Evolutionary conservation across 306 rosid species (phyloP), one percentile per base, ranked within the genome.

Genomic region (Cucurbita argyrosperma): DNA sequence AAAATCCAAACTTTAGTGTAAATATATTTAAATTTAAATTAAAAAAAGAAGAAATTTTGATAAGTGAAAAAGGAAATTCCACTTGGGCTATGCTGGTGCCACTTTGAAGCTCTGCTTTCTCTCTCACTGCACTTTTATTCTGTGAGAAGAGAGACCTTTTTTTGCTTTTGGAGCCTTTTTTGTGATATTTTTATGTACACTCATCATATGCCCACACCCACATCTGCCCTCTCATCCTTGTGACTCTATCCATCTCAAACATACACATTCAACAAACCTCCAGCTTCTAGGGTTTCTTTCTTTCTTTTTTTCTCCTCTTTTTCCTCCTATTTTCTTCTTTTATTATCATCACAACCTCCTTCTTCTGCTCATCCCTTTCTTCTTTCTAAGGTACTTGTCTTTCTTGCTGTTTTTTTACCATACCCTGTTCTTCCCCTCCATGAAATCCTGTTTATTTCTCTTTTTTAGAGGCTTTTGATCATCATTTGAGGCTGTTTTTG

Each of bases 221-320:
- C 71, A 59, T 52, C 18, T 37, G 0, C 43, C 23, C 53, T 70
- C 74, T 70, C 73, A 19, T 51, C 63, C 49, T 38, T 59, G 16
- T 45, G 43, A 26, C 43, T 74, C 78, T 47, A 74, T 74, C 71
- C 57, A 60, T 60, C 78, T 74, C 38, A 74, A 74, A 74, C 78
- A 74, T 30, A 56, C 8, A 50, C 39, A 61, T 75, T 75, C 70
- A 42, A 14, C 5, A 73, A 56, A 42, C 59, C 72, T 76, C 72
- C 79, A 19, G 0, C 63, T 51, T 76, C 53, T n/a, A 62, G 70
- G 79, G 79, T 66, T 64, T 76, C 35, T 12, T 43, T 60, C 26
- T 38, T 45, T 55, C 56, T 7, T 30, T 59, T 12, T 12, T 5
- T 8, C 8, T 4, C 40, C 16, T 10, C 10, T 23, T 70, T 15